These are phyloP conservation scores for Podaxis mareebaensis DNA, from an alignment of 768 basidiomycete species.

Conservation along the genomic window DNA sequence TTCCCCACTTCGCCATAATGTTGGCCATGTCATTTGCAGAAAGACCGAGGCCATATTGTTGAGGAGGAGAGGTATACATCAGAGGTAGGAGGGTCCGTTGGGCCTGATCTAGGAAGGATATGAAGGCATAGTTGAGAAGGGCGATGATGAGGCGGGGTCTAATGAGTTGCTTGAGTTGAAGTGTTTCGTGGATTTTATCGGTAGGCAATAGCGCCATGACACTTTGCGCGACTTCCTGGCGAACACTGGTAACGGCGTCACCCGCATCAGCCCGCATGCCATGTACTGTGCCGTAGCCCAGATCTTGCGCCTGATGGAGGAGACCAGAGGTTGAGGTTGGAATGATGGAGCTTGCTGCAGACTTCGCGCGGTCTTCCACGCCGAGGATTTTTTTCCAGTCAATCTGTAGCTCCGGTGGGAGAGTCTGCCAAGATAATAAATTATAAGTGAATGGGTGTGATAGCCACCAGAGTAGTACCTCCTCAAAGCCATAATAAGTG, in stretches of 20 bases:
- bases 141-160: conserved; percentile 26
- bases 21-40: conserved; percentile 54
- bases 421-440: not conserved
- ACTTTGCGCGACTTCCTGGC: not conserved
- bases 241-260: not conserved
- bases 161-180: conserved; percentile 23
- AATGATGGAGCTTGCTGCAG: not conserved
- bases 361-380: not conserved
- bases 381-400: conserved; percentile 6
- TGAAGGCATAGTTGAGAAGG: conserved; percentile 27
- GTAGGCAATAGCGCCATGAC: not conserved
- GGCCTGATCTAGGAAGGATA: conserved; percentile 32
- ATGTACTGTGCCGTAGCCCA: conserved; percentile 1
- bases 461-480: not conserved
- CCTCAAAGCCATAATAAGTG: conserved; percentile 1
- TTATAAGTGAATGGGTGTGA: not conserved
- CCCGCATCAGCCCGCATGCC: not conserved
- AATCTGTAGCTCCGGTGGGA: conserved; percentile 14
- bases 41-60: conserved; percentile 57
- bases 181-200: not conserved
- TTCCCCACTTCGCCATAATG: conserved; percentile 49
- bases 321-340: conserved; percentile 2
- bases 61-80: conserved; percentile 48
- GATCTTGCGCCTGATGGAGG: not conserved
- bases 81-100: conserved; percentile 30